phyloP scores from a whole-genome alignment of 768 basidiomycete genomes.

The Pluteus cervinus region DNA sequence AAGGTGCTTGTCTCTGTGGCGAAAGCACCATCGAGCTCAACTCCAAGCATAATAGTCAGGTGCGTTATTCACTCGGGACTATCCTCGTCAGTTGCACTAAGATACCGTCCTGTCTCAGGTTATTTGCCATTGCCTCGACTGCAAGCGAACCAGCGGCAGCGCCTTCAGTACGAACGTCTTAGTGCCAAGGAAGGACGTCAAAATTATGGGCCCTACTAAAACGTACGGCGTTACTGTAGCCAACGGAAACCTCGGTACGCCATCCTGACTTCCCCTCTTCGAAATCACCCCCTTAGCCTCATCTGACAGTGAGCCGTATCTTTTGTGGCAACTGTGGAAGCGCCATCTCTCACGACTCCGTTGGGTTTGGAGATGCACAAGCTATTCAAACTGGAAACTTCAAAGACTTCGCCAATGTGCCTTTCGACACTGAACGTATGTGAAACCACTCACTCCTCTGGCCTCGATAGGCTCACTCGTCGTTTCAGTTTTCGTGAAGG shows the following conservation, averaged over 20 bases:
- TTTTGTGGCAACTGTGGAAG: constrained; percentile 32
- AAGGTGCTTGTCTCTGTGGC: constrained; percentile 28
- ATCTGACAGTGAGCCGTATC: constrained; percentile 23
- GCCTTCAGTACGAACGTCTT: constrained; percentile 34
- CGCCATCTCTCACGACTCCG: constrained; percentile 28
- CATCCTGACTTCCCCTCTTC: background rate
- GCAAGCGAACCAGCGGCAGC: constrained; percentile 29
- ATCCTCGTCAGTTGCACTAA: background rate
- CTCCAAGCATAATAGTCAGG: constrained; percentile 22
- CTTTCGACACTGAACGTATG: constrained; percentile 26
- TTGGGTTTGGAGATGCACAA: constrained; percentile 25
- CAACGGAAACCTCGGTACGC: constrained; percentile 27
- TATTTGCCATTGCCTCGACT: constrained; percentile 32
- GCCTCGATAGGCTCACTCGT: too few relatives aligned
- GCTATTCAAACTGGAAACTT: constrained; percentile 35
- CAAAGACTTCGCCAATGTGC: constrained; percentile 20
- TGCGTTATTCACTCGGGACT: constrained; percentile 4
- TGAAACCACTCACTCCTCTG: background rate
- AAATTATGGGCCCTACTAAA: constrained; percentile 26
- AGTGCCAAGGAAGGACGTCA: constrained; percentile 24
- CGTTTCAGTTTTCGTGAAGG: constrained; percentile 32
- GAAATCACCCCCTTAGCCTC: background rate
- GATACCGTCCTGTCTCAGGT: constrained; percentile 13
- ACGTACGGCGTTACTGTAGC: constrained; percentile 21
- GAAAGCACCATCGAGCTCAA: constrained; percentile 21